phyloP scores from a whole-genome alignment of 108 stramenopile genomes.

The Cyclotella sp. region DNA sequence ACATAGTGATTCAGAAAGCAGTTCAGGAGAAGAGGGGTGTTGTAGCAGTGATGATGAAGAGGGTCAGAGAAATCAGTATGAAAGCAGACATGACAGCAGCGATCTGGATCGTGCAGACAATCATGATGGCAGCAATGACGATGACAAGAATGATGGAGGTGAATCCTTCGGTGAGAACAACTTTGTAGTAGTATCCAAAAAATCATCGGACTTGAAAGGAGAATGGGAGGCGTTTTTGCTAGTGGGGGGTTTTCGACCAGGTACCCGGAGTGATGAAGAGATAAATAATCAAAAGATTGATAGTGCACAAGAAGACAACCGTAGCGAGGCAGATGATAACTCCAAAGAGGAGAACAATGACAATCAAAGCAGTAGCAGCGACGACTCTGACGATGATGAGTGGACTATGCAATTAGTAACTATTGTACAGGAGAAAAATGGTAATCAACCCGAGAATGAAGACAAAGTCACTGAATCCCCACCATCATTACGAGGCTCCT shows the following conservation, averaged over 20 bases:
- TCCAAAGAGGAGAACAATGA: conserved; percentile 12
- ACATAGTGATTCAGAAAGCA: neutral
- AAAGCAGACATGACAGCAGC: no score
- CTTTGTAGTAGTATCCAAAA: neutral
- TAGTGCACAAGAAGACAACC: conserved; percentile 24
- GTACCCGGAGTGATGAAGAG: neutral
- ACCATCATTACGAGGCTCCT: conserved; percentile 7
- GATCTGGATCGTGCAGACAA: neutral
- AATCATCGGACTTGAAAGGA: conserved; percentile 1
- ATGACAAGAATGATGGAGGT: neutral
- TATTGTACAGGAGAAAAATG: neutral
- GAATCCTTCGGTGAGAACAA: neutral
- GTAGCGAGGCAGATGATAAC: conserved; percentile 21
- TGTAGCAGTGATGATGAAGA: no score
- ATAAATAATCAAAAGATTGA: conserved; percentile 9
- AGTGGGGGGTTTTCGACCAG: conserved; percentile 46
- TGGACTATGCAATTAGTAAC: conserved; percentile 36
- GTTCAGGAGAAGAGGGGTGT: no score
- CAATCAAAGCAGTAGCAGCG: neutral
- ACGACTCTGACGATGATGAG: conserved; percentile 27
- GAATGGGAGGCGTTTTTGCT: conserved; percentile 45
- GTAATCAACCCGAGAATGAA: neutral
- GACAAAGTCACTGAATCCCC: conserved; percentile 11
- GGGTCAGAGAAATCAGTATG: no score
- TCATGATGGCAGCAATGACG: neutral